Percentiles rank a stretch among this genome's conserved stretches.
These are phyloP conservation scores for Diaporthe longicolla DNA, from an alignment of 2,329 filamentous ascomycete species.

Conservation along the genomic window DNA sequence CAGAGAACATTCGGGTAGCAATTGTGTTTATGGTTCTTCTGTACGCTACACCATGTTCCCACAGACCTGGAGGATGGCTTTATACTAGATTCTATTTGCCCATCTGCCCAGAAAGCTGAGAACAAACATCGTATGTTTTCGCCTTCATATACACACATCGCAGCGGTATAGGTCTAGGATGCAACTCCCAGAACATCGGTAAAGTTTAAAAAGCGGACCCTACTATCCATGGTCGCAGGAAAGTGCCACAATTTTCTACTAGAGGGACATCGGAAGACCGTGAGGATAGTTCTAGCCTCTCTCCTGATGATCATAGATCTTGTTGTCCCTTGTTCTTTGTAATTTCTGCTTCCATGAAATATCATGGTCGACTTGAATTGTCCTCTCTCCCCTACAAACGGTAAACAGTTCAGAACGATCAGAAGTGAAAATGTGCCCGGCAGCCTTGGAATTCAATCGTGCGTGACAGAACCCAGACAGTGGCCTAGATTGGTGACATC, in stretches of 20 bases:
- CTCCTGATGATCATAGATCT: not conserved
- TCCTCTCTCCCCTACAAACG: too few species aligned
- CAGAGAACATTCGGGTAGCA: not conserved
- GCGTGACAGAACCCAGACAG: too few species aligned
- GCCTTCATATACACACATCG: not conserved
- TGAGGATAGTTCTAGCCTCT: not conserved
- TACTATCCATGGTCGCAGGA: not conserved
- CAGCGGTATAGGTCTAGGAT: not conserved
- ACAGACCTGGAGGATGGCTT: not conserved
- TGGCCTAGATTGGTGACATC: too few species aligned
- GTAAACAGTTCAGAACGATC: too few species aligned
- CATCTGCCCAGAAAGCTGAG: constrained; percentile 1
- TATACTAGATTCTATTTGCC: not conserved
- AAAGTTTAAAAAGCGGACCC: constrained; percentile 7
- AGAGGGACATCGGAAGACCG: not conserved
- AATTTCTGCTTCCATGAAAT: too few species aligned
- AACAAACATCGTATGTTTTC: not conserved
- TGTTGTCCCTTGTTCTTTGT: too few species aligned
- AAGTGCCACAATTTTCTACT: not conserved
- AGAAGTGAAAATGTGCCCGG: too few species aligned
- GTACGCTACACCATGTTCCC: not conserved
- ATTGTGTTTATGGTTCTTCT: too few species aligned
- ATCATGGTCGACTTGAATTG: too few species aligned
- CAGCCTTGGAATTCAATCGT: too few species aligned
- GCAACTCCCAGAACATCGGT: not conserved